These are phyloP conservation scores for Colletotrichum filicis DNA, from an alignment of 2,329 filamentous ascomycete species.

Conservation along the genomic window DNA sequence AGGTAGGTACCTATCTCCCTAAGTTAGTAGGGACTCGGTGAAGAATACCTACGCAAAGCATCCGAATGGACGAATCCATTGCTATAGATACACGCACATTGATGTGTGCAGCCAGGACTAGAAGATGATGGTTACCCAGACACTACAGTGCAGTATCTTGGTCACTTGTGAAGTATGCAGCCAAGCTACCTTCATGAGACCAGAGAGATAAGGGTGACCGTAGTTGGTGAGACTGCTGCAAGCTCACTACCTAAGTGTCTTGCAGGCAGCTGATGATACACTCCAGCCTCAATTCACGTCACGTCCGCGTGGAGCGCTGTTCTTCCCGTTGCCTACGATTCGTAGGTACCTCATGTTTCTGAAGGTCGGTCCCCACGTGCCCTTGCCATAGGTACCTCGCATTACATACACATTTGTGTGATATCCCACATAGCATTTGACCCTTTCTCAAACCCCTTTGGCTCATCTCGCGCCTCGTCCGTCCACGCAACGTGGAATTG, in stretches of 20 bases:
- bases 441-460: background rate
- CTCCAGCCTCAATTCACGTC: too few relatives aligned
- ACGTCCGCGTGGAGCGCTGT: background rate
- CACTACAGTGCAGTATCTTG: too few relatives aligned
- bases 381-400: background rate
- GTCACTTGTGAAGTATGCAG: too few relatives aligned
- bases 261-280: background rate
- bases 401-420: background rate
- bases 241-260: background rate
- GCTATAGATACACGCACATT: too few relatives aligned
- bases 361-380: too few relatives aligned
- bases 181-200: background rate
- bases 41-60: too few relatives aligned
- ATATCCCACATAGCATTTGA: background rate
- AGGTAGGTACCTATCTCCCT: too few relatives aligned
- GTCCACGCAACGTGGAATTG: background rate
- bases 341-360: background rate
- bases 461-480: background rate
- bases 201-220: background rate
- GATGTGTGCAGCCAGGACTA: too few relatives aligned
- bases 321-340: too few relatives aligned
- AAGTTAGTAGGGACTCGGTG: too few relatives aligned
- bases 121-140: too few relatives aligned
- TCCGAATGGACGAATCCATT: too few relatives aligned
- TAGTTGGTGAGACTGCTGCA: background rate